Conservation (phyloP, 495 filamentous ascomycete genomes). For the Pyrenopolyporus hunteri region DNA sequence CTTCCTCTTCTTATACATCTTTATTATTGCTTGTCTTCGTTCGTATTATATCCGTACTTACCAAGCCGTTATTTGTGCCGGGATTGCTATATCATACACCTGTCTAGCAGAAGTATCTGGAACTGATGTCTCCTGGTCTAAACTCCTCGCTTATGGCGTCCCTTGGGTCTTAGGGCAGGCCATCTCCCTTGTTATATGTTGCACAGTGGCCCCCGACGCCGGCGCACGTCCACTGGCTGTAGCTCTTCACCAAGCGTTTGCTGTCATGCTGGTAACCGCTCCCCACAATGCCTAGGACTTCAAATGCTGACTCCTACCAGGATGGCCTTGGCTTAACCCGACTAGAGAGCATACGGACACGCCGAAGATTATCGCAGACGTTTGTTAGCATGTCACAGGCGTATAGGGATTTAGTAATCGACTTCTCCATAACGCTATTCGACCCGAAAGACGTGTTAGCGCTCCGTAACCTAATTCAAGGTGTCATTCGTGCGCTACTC, state of each 20-base stretch:
- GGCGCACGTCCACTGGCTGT: conserved; percentile 57
- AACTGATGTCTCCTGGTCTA: conserved; percentile 48
- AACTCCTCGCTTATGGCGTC: conserved; percentile 59
- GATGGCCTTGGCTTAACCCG: conserved; percentile 54
- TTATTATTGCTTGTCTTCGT: conserved; percentile 55
- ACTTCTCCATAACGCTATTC: conserved; percentile 58
- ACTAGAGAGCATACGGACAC: conserved; percentile 41
- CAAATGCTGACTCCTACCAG: conserved; percentile 28
- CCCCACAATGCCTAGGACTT: not conserved
- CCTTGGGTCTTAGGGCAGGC: conserved; percentile 64
- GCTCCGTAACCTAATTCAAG: conserved; percentile 60
- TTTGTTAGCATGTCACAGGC: conserved; percentile 63
- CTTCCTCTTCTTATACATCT: conserved; percentile 60
- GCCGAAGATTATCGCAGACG: conserved; percentile 50
- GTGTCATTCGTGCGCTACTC: conserved; percentile 55
- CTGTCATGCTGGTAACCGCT: conserved; percentile 44
- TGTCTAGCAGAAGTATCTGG: conserved; percentile 56
- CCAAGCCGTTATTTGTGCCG: conserved; percentile 59
- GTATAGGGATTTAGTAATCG: conserved; percentile 60
- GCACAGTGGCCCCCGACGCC: conserved; percentile 56
- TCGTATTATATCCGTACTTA: conserved; percentile 61
- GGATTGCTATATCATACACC: conserved; percentile 60
- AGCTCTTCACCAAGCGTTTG: conserved; percentile 52
- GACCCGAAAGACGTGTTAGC: conserved; percentile 52
- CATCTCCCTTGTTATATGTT: conserved; percentile 54